phyloP scores from a whole-genome alignment of 768 basidiomycete genomes.

The Xerocomellus amylosporus region DNA sequence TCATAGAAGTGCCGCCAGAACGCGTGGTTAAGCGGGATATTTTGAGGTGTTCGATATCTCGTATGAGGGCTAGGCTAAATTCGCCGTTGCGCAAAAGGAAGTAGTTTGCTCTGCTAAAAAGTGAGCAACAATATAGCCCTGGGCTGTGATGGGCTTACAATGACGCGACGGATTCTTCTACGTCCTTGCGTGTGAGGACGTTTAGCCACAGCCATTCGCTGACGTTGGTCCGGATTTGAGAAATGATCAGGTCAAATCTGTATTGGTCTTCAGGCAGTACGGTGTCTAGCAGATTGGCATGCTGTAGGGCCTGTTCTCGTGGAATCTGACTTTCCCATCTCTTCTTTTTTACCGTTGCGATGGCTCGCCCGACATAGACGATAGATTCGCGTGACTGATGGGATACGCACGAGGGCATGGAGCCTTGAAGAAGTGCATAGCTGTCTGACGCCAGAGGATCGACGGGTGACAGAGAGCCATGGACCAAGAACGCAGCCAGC shows the following conservation, averaged over 20 bases:
- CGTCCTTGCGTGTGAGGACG: constrained; percentile 78
- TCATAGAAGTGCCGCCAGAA: constrained; percentile 66
- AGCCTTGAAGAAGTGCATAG: constrained; percentile 58
- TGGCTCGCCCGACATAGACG: constrained; percentile 80
- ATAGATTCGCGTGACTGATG: constrained; percentile 75
- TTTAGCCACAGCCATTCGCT: constrained; percentile 96
- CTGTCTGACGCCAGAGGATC: constrained; percentile 67
- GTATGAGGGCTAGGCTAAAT: constrained; percentile 78
- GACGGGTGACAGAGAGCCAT: constrained; percentile 58
- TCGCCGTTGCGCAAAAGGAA: constrained; percentile 89
- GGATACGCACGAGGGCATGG: constrained; percentile 76
- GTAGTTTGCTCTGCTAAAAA: constrained; percentile 65
- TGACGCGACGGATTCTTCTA: constrained; percentile 81
- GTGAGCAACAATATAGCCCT: constrained; percentile 4
- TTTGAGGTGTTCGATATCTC: constrained; percentile 84
- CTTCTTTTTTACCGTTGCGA: constrained; percentile 77
- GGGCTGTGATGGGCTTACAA: constrained; percentile 50
- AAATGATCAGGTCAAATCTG: constrained; percentile 69
- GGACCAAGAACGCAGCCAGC: constrained; percentile 76
- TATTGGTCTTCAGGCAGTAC: constrained; percentile 76
- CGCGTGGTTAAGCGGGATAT: constrained; percentile 69
- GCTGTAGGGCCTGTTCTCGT: constrained; percentile 57
- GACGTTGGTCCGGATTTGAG: constrained; percentile 72
- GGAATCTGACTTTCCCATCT: constrained; percentile 80
- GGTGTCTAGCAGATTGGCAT: constrained; percentile 60